Conservation (phyloP, 2,329 filamentous ascomycete species). For the Truncatella angustata region DNA sequence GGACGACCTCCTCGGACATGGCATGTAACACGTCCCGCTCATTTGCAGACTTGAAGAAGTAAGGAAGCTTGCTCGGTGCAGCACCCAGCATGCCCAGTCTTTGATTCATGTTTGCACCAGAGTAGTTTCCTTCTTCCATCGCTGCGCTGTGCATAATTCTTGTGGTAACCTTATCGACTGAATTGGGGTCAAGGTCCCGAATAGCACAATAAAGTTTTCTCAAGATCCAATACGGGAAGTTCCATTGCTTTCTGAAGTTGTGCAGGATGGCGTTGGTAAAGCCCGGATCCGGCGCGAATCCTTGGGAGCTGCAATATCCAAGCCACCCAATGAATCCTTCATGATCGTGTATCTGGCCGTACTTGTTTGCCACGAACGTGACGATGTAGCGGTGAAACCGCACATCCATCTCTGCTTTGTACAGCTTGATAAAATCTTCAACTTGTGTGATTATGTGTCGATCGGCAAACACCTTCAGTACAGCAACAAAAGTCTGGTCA, state of each 20-base stretch:
- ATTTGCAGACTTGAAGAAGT: conserved; percentile 24
- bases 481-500: conserved; percentile 32
- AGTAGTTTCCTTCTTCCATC: conserved; percentile 13
- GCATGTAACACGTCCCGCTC: conserved; percentile 31
- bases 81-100: conserved; percentile 24
- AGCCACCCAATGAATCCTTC: conserved; percentile 40
- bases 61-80: conserved; percentile 19
- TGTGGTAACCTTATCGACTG: conserved; percentile 37
- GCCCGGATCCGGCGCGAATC: conserved; percentile 33
- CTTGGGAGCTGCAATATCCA: conserved; percentile 32
- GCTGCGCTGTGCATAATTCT: conserved; percentile 34
- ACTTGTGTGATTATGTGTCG: conserved; percentile 37
- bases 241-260: conserved; percentile 36
- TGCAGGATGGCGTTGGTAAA: conserved; percentile 39
- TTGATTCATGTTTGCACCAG: conserved; percentile 15
- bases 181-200: conserved; percentile 27
- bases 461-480: conserved; percentile 38
- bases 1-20: conserved; percentile 39
- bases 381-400: conserved; percentile 35
- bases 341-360: conserved; percentile 37
- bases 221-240: conserved; percentile 34
- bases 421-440: conserved; percentile 37
- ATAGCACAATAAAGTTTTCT: conserved; percentile 33
- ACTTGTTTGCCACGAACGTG: conserved; percentile 41
- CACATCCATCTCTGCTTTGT: conserved; percentile 32